phyloP scores from a whole-genome alignment of 164 flowering plant genomes.

The Warburgia ugandensis region DNA sequence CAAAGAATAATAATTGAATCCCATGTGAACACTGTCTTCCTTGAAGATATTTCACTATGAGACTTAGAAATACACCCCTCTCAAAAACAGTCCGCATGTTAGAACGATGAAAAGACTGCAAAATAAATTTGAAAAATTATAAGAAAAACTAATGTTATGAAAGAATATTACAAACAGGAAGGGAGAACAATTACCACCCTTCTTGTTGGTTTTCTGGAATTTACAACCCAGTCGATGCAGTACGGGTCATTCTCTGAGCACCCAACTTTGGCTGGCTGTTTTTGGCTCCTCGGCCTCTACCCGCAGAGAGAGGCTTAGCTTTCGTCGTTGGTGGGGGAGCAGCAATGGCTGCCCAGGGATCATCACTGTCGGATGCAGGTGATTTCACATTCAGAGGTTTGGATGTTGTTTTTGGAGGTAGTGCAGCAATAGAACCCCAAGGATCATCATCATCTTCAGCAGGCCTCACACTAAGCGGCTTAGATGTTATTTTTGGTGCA shows the following conservation, averaged over 20 bases:
- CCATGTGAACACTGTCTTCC: too few species aligned
- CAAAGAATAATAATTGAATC: too few species aligned
- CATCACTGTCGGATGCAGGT: slow-evolving; percentile 27
- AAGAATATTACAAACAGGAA: too few species aligned
- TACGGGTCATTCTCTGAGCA: slow-evolving; percentile 79
- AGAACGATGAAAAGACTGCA: too few species aligned
- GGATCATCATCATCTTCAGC: slow-evolving; percentile 17
- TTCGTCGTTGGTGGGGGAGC: slow-evolving; percentile 86
- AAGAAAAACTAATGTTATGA: too few species aligned
- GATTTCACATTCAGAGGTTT: slow-evolving; percentile 47
- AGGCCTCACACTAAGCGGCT: slow-evolving; percentile 3
- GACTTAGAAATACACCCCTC: too few species aligned
- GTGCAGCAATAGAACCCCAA: slow-evolving; percentile 66
- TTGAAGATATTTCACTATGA: too few species aligned
- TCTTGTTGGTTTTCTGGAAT: not conserved
- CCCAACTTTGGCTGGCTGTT: slow-evolving; percentile 56
- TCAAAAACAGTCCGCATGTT: too few species aligned
- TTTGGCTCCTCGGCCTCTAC: slow-evolving; percentile 69
- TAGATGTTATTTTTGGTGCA: slow-evolving; percentile 25
- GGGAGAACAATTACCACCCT: too few species aligned
- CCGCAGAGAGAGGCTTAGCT: slow-evolving; percentile 64
- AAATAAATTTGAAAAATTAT: too few species aligned
- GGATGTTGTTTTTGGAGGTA: slow-evolving; percentile 56
- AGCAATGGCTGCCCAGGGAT: slow-evolving; percentile 94
- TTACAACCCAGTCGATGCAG: slow-evolving; percentile 59